Percentiles rank a stretch among this genome's conserved stretches.
These are phyloP conservation scores for Fraxinus latifolia DNA, from an alignment of 305 asterid genomes.

Conservation along the genomic window DNA sequence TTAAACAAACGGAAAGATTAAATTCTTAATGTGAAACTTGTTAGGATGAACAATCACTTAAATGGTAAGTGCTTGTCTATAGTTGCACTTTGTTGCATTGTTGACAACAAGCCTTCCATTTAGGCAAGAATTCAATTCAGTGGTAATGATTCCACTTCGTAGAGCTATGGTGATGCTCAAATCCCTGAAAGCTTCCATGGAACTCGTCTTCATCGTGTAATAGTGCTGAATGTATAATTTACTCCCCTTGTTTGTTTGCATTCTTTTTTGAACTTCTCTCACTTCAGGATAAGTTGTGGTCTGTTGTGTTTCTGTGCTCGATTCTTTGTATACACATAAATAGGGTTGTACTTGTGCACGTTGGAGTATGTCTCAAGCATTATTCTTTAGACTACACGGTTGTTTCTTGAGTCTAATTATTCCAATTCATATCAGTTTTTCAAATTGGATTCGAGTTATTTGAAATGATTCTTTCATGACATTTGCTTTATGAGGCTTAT, in stretches of 20 bases:
- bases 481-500: background rate
- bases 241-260: background rate
- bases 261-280: background rate
- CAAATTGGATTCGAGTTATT: background rate
- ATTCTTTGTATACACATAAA: background rate
- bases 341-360: background rate
- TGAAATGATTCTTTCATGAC: background rate
- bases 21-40: conserved; percentile 8
- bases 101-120: background rate
- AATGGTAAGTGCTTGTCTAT: conserved; percentile 6
- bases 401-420: background rate
- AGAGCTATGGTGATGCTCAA: background rate
- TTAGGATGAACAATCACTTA: conserved; percentile 12
- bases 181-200: background rate
- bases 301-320: background rate
- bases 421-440: background rate
- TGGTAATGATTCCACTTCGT: background rate
- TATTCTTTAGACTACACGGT: background rate
- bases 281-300: conserved; percentile 1
- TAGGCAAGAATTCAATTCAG: background rate
- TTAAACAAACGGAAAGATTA: conserved; percentile 8
- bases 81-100: background rate
- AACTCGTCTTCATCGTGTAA: background rate
- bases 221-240: background rate
- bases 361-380: background rate